A percentile compares a stretch with the other conserved stretches of the same genome.
These are phyloP conservation scores for Paraphoma chrysanthemicola DNA, from an alignment of 2,329 filamentous ascomycete genomes.

Conservation along the genomic window DNA sequence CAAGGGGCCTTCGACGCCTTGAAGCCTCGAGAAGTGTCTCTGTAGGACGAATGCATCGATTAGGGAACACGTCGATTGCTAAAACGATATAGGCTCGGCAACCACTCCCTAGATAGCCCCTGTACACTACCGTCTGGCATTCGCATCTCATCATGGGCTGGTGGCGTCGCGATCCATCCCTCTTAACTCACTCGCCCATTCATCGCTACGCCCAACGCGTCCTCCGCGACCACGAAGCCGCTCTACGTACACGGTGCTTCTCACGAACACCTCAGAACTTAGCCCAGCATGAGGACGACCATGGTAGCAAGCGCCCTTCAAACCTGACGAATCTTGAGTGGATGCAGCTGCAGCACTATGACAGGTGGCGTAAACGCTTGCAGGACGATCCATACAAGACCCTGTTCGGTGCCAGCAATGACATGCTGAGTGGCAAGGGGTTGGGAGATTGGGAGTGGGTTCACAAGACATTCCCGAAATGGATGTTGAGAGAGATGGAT, in stretches of 20 bases:
- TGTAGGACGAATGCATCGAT: constrained; percentile 1
- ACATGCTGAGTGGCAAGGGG: constrained; percentile 41
- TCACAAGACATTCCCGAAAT: constrained; percentile 36
- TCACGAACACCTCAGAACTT: constrained; percentile 27
- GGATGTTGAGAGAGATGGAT: constrained; percentile 39
- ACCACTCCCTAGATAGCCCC: background rate
- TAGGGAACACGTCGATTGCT: background rate
- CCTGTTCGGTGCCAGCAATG: constrained; percentile 51
- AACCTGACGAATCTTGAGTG: constrained; percentile 40
- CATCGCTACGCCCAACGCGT: constrained; percentile 30
- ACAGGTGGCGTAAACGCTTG: constrained; percentile 39
- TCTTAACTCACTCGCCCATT: constrained; percentile 27
- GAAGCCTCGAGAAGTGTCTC: constrained; percentile 1
- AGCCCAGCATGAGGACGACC: constrained; percentile 31
- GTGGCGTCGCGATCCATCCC: constrained; percentile 39
- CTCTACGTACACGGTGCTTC: constrained; percentile 37
- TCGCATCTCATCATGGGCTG: constrained; percentile 23
- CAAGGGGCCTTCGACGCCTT: constrained; percentile 13
- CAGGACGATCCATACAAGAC: constrained; percentile 52
- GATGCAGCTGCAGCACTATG: constrained; percentile 36
- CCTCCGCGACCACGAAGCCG: constrained; percentile 30
- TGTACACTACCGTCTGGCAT: background rate
- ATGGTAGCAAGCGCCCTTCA: constrained; percentile 20
- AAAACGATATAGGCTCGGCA: background rate
- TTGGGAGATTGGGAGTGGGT: constrained; percentile 41